phyloP scores from a whole-genome alignment of 768 basidiomycete species.

The Ephemerocybe angulata region DNA sequence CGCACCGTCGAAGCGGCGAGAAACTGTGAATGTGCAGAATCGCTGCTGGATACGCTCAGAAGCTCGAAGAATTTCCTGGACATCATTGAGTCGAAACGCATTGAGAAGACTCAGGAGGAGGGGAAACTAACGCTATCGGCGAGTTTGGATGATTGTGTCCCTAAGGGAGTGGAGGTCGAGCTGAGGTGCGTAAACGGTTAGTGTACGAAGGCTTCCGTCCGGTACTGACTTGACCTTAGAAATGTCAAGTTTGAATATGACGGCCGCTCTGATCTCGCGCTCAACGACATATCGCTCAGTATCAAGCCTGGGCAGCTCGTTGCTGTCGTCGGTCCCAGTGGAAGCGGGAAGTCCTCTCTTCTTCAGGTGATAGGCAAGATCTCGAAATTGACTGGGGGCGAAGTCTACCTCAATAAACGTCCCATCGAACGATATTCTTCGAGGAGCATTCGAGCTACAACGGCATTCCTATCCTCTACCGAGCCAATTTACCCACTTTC shows the following conservation, averaged over 20 bases:
- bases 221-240: too few relatives aligned
- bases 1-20: not conserved
- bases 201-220: too few relatives aligned
- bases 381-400: constrained; percentile 29
- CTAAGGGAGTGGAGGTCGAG: too few relatives aligned
- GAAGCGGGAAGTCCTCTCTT: constrained; percentile 43
- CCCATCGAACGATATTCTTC: constrained; percentile 30
- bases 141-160: too few relatives aligned
- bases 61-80: constrained; percentile 18
- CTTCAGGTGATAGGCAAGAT: constrained; percentile 38
- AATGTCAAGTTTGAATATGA: constrained; percentile 16
- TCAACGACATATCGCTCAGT: constrained; percentile 32
- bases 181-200: too few relatives aligned
- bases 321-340: constrained; percentile 44
- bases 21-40: not conserved
- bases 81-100: not conserved
- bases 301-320: constrained; percentile 41
- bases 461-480: constrained; percentile 41
- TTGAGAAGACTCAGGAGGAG: not conserved
- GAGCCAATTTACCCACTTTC: constrained; percentile 33
- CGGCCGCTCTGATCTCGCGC: constrained; percentile 13
- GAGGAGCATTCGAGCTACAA: constrained; percentile 31
- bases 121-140: too few relatives aligned
- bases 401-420: constrained; percentile 37
- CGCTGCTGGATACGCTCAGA: constrained; percentile 11